Evolutionary conservation across 495 filamentous ascomycete genomes (phyloP).

Genomic region (Penicillium lagena): DNA sequence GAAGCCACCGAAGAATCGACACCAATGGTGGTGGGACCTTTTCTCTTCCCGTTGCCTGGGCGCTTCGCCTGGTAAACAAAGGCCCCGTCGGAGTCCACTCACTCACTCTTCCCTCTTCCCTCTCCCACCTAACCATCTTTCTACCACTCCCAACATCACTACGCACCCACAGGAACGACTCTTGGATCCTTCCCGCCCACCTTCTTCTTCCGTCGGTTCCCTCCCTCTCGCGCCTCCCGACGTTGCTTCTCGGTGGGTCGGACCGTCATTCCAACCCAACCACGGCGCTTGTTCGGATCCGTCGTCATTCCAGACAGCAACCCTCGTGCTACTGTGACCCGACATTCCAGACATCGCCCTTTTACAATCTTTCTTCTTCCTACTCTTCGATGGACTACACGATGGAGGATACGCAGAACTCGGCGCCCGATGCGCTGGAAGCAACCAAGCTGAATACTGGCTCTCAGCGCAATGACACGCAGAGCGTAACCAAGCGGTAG

Average conservation of each 20-base stretch:
- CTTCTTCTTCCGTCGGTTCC: not conserved
- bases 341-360: slow-evolving; percentile 16
- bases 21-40: no score
- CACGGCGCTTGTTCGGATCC: slow-evolving; percentile 21
- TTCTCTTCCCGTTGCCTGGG: no score
- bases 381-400: slow-evolving; percentile 51
- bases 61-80: no score
- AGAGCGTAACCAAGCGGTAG: slow-evolving; percentile 77
- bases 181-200: no score
- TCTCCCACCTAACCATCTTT: no score
- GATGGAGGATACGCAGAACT: slow-evolving; percentile 68
- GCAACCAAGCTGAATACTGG: slow-evolving; percentile 53
- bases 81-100: no score
- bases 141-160: no score
- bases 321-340: slow-evolving; percentile 24
- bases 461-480: slow-evolving; percentile 52
- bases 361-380: not conserved
- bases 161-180: no score
- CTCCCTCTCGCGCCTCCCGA: slow-evolving; percentile 4
- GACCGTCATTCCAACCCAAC: no score
- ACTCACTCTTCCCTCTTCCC: no score
- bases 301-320: slow-evolving; percentile 38
- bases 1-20: no score
- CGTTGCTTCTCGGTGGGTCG: slow-evolving; percentile 21
- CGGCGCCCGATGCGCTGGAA: slow-evolving; percentile 54